These are phyloP conservation scores for Leccinum variabile DNA, from an alignment of 1,284 basidiomycete species.

Conservation along the genomic window DNA sequence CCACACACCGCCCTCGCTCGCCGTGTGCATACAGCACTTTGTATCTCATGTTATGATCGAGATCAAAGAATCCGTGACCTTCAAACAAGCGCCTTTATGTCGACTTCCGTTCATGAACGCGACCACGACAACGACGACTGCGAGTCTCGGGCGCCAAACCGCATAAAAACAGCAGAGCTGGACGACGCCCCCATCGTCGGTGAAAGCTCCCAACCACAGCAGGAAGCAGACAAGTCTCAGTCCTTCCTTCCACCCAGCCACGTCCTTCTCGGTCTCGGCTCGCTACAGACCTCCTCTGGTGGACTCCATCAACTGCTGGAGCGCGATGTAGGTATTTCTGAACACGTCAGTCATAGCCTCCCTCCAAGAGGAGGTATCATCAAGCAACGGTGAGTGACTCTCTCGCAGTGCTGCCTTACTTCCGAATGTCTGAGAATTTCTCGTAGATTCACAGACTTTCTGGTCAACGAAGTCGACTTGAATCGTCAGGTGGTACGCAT, in stretches of 20 bases:
- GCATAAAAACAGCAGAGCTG: slow-evolving; percentile 41
- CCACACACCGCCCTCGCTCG: too few species aligned
- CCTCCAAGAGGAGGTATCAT: slow-evolving; percentile 86
- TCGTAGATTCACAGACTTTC: slow-evolving; percentile 88
- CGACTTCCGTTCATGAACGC: slow-evolving; percentile 44
- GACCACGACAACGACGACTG: slow-evolving; percentile 42
- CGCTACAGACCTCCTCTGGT: slow-evolving; percentile 8
- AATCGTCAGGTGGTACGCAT: slow-evolving; percentile 78
- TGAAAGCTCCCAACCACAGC: slow-evolving; percentile 10
- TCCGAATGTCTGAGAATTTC: slow-evolving; percentile 7
- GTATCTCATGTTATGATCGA: slow-evolving; percentile 31
- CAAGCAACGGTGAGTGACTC: slow-evolving; percentile 76
- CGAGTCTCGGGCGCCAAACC: slow-evolving; percentile 53
- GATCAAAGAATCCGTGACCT: not conserved
- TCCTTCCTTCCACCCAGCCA: slow-evolving; percentile 72
- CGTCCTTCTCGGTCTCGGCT: slow-evolving; percentile 56
- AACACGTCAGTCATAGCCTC: slow-evolving; percentile 76
- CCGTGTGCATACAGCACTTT: too few species aligned
- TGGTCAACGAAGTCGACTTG: slow-evolving; percentile 87
- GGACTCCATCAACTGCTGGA: slow-evolving; percentile 65
- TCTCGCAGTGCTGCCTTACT: slow-evolving; percentile 6
- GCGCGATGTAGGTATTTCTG: slow-evolving; percentile 87
- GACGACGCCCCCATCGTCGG: slow-evolving; percentile 10
- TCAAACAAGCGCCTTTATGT: slow-evolving; percentile 27
- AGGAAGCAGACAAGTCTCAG: slow-evolving; percentile 23